Evolutionary conservation across 768 basidiomycete species (phyloP).

Genomic region (Kwoniella bestiolae): DNA sequence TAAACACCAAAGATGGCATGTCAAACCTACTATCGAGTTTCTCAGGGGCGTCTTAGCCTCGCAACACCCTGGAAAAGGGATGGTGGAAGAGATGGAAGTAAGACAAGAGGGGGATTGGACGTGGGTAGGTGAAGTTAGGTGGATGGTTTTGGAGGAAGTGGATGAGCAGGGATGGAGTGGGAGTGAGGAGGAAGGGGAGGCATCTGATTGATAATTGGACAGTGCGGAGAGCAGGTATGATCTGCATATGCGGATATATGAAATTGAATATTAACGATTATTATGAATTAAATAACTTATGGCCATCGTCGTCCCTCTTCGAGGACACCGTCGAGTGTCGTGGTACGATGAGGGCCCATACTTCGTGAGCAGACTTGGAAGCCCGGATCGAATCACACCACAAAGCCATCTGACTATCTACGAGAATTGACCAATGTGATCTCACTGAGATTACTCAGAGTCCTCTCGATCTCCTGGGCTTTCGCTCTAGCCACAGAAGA

Average conservation of each 20-base stretch:
- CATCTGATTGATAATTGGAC: neutral
- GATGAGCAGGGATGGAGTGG: neutral
- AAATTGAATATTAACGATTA: neutral
- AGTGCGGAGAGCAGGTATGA: no score
- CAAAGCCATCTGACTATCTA: no score
- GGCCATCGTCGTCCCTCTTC: no score
- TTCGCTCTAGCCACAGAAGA: no score
- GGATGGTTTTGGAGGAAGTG: conserved; percentile 20
- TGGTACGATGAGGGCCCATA: no score
- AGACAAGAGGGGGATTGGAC: conserved; percentile 19
- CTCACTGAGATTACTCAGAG: conserved; percentile 21
- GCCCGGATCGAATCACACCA: no score
- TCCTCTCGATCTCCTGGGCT: neutral
- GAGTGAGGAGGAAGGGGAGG: neutral
- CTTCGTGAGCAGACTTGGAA: neutral
- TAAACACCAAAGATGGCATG: conserved; percentile 37
- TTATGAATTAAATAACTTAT: neutral
- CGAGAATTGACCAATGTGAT: conserved; percentile 15
- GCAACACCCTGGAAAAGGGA: neutral
- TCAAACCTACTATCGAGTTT: conserved; percentile 31
- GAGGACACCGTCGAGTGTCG: neutral
- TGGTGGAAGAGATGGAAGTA: neutral
- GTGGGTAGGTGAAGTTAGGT: conserved; percentile 13
- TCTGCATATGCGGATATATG: no score
- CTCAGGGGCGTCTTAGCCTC: conserved; percentile 10